Evolutionary conservation across 257 asterid genomes (phyloP).

Genomic region (Solanum okadae): DNA sequence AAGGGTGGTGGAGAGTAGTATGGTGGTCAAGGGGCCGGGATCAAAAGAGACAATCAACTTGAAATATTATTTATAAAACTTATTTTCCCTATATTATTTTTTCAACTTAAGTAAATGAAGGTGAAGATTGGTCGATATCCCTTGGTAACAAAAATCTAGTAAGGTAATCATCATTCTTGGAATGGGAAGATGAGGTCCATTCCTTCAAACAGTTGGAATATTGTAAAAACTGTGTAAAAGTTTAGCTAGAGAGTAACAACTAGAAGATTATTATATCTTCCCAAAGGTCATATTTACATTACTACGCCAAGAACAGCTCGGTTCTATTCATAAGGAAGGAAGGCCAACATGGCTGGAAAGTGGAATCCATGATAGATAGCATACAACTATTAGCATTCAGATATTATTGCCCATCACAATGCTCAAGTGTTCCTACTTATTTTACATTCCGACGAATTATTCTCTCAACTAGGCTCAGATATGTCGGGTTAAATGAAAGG

Average conservation of each 20-base stretch:
- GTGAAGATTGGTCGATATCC: background rate
- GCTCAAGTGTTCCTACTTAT: background rate
- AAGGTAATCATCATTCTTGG: slow-evolving; percentile 42
- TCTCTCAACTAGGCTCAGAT: background rate
- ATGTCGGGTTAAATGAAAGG: background rate
- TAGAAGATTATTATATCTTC: background rate
- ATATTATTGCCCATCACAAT: background rate
- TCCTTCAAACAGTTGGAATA: too few species aligned
- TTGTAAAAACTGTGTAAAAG: background rate
- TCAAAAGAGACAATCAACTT: background rate
- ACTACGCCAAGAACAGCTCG: background rate
- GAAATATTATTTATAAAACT: too few species aligned
- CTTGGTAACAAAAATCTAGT: background rate
- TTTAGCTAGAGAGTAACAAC: background rate
- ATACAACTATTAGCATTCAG: background rate
- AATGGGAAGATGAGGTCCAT: background rate
- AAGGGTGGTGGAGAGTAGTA: background rate
- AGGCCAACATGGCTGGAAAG: background rate
- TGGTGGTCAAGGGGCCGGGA: too few species aligned
- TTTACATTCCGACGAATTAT: background rate
- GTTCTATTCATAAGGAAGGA: background rate
- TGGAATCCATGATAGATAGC: background rate
- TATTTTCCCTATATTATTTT: too few species aligned
- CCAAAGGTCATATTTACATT: background rate
- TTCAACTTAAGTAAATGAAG: background rate